Conservation (phyloP, 2,329 filamentous ascomycete species). For the Sporothrix humicola region DNA sequence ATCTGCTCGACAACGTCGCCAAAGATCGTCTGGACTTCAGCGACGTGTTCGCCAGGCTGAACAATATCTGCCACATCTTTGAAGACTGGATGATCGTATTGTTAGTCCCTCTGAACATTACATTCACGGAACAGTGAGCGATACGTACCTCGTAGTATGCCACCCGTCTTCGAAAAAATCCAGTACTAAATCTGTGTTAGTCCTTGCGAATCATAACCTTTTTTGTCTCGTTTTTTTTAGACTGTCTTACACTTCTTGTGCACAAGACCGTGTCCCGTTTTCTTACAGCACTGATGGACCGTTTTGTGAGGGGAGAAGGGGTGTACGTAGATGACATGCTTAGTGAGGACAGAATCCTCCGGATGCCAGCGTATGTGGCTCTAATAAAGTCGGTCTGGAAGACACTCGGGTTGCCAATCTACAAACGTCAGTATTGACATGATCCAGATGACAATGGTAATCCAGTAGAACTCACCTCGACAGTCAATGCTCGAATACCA, state of each 20-base stretch:
- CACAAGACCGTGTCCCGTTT: not conserved
- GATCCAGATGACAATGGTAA: no score
- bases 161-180: constrained; percentile 13
- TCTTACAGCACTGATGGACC: not conserved
- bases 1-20: constrained; percentile 23
- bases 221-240: no score
- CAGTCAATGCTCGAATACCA: constrained; percentile 10
- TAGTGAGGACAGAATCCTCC: not conserved
- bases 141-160: constrained; percentile 20
- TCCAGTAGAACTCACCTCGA: not conserved
- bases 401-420: constrained; percentile 29
- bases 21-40: constrained; percentile 26
- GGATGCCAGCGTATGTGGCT: constrained; percentile 5
- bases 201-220: no score
- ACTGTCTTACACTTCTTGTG: constrained; percentile 1
- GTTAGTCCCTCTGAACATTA: not conserved
- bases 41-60: constrained; percentile 7
- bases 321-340: not conserved
- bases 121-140: no score
- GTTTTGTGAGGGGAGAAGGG: not conserved
- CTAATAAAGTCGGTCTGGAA: constrained; percentile 17
- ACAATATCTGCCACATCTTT: constrained; percentile 15
- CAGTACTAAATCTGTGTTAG: not conserved
- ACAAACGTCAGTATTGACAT: not conserved
- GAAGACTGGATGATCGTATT: not conserved